Evolutionary conservation across 164 flowering plant genomes (phyloP), one percentile per base, ranked within the genome.

Genomic region (Echeveria elegans): DNA sequence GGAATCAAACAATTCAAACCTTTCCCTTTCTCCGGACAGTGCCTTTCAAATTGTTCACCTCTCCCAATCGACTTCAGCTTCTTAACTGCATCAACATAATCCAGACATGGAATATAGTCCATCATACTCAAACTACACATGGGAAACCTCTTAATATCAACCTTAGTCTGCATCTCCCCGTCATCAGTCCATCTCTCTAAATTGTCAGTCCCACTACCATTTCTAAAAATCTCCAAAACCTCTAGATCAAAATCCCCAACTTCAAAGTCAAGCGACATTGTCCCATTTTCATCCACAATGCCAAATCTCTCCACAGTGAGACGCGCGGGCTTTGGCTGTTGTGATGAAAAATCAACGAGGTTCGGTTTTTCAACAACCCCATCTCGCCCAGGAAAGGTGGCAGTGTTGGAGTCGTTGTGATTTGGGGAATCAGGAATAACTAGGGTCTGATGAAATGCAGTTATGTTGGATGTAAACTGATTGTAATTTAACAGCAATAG

Each of bases 161-260:
- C 58, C 37, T 64, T 26, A 26, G 52, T 32, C 45, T 63, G 5
- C 37, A 34, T 34, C 37, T 34, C 68, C 31, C 38, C 61, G 45
- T 63, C 71, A 28, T 31, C 74, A 34, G 7, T 34, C 37, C 37
- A 34, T 15, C 67, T 77, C 19, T 34, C 37, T 7, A 48, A 34
- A 63, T 34, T 69, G 52, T 34, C 37, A 28, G 68, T 78, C 61
- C 15, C 79, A 36, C 68, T 83, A 23, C 68, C 37, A 34, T 34
- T 34, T 34, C 37, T 78, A 56, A 16, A 78, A 36, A 79, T 79
- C 58, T 78, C 78, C 88, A 79, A 78, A 74, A 79, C 72, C 79
- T 86, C 94, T 23, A 87, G 82, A 77, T 91, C 92, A 62, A 81
- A 82, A 30, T 81, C 89, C 34, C 95, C 99, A 45, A 91, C 80